phyloP scores from a whole-genome alignment of 192 early-diverging fungal species.

The Podila clonocystis region DNA sequence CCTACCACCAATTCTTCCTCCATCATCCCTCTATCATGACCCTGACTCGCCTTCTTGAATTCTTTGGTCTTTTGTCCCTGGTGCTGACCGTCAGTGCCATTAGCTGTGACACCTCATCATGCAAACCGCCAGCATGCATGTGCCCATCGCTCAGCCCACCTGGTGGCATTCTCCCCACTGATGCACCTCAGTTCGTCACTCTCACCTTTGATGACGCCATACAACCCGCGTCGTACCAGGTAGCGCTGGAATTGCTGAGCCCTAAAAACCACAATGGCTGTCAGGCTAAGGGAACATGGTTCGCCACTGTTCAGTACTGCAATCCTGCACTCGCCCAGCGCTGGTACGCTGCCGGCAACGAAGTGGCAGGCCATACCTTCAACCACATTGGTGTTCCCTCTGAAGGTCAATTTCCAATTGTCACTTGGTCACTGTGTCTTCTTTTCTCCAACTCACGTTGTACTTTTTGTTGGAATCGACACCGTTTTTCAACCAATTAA shows the following conservation, averaged over 20 bases:
- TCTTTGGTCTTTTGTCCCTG: not conserved
- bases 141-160: conserved; percentile 52
- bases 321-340: conserved; percentile 61
- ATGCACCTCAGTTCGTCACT: conserved; percentile 59
- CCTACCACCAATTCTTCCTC: not conserved
- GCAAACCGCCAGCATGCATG: conserved; percentile 52
- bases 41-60: not conserved
- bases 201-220: conserved; percentile 69
- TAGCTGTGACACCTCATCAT: conserved; percentile 48
- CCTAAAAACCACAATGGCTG: conserved; percentile 44
- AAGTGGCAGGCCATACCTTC: conserved; percentile 64
- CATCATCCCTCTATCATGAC: not conserved
- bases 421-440: not conserved
- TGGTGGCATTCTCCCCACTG: conserved; percentile 36
- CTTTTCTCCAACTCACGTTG: not conserved
- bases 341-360: conserved; percentile 63
- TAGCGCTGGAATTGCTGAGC: not conserved
- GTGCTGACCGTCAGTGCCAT: not conserved
- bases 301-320: conserved; percentile 62
- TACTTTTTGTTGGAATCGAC: too few relatives aligned
- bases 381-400: conserved; percentile 40
- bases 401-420: not conserved
- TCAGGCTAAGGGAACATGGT: conserved; percentile 60
- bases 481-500: too few relatives aligned
- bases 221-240: conserved; percentile 13